Base-by-base conservation (phyloP, 371 early-diverging fungal genomes). In the Mucor plumbeus region DNA sequence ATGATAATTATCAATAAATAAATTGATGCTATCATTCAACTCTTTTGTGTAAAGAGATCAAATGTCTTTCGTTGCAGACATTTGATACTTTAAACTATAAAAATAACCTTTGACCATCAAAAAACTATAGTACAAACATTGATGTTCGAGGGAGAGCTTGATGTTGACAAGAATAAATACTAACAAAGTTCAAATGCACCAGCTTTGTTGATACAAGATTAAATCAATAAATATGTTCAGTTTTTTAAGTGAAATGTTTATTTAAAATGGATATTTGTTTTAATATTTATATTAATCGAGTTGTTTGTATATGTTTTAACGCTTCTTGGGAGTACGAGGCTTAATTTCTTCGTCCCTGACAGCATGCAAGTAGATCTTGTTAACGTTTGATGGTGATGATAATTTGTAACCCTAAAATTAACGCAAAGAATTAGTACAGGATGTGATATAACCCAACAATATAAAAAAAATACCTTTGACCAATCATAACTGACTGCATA, bases 401-500 rank as follows among this genome's bases (percentile, higher is more conserved):
- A 77, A 74, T 71, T 85, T 82, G 73, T 87, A 85, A 15, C 90
- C 86, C 82, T 85, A 70, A 0, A 36, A 53, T 38, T 1, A 54
- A 38, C 26, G 57, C 44, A 68, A 63, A 62, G 17, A 15, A 9
- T 36, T 67, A 57, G 38, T n/a, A 36, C 7, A 33, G 5, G 3
- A 17, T 17, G 21, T 7, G 1, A 33, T 7, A 54, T 7, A 36
- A 5, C 13, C 10, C 10, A 15, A 5, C 15, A 5, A 14, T 26
- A 6, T 50, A 13, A 50, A 21, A 50, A 21, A 10, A 39, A 47
- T 87, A 87, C 99, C 87, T 96, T 97, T 75, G 89, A 85, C 99
- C 99, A 99, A 79, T 99, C 99, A 75, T 99, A 97, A 35, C 95
- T 90, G 17, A 90, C 84, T 3, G 95, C 96, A 74, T 99, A 99